Percentiles rank a stretch among this genome's conserved stretches.
Evolutionary conservation across 495 filamentous ascomycete species (phyloP).

Genomic region (Xylaria flabelliformis): DNA sequence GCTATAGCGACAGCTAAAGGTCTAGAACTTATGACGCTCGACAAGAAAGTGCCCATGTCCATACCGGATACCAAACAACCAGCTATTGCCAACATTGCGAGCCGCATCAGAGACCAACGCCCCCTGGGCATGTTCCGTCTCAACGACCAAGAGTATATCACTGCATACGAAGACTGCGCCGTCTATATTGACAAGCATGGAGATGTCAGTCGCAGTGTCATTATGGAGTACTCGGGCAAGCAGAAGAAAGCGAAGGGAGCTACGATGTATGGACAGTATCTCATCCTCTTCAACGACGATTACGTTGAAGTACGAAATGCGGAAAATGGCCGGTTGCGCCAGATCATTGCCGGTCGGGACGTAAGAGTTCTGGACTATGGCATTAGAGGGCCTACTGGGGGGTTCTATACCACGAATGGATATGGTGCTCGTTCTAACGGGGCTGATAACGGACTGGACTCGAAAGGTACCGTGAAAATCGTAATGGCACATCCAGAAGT

Average conservation of each 20-base stretch:
- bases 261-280: conserved; percentile 82
- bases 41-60: conserved; percentile 91
- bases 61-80: conserved; percentile 84
- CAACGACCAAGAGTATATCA: conserved; percentile 88
- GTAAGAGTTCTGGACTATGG: conserved; percentile 90
- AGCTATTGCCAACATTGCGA: conserved; percentile 78
- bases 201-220: conserved; percentile 86
- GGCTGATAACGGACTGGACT: conserved; percentile 42
- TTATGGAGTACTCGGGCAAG: conserved; percentile 97
- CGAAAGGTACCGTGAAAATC: conserved; percentile 79
- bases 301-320: conserved; percentile 98
- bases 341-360: conserved; percentile 91
- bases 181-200: conserved; percentile 99
- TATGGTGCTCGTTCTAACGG: conserved; percentile 28
- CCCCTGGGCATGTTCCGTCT: conserved; percentile 97
- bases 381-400: conserved; percentile 60
- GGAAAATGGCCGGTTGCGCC: conserved; percentile 89
- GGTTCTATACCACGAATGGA: conserved; percentile 37
- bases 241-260: conserved; percentile 74
- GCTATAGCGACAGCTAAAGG: conserved; percentile 89
- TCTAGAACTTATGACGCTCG: conserved; percentile 95
- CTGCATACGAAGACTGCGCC: conserved; percentile 93
- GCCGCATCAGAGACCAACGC: conserved; percentile 76
- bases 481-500: conserved; percentile 93
- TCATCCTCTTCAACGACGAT: conserved; percentile 82